phyloP scores from a whole-genome alignment of 2,329 filamentous ascomycete genomes.

The Fusarium virguliforme region DNA sequence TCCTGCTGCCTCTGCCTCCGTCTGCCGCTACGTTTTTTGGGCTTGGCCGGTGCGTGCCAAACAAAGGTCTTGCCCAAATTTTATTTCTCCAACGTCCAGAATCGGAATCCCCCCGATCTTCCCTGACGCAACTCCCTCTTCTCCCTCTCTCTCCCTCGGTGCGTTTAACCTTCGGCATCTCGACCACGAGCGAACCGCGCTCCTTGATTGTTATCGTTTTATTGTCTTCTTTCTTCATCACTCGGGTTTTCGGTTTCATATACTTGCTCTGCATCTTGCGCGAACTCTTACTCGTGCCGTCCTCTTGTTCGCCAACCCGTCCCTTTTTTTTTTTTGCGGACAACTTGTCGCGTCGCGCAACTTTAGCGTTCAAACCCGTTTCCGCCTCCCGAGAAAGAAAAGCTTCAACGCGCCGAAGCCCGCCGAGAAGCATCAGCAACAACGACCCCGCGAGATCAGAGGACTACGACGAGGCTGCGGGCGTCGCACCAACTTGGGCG shows the following conservation, averaged over 20 bases:
- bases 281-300: slow-evolving; percentile 14
- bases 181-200: slow-evolving; percentile 23
- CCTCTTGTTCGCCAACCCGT: slow-evolving; percentile 40
- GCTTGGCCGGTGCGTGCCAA: slow-evolving; percentile 19
- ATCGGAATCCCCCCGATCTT: slow-evolving; percentile 37
- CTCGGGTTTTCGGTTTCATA: slow-evolving; percentile 32
- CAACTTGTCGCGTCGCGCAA: slow-evolving; percentile 49
- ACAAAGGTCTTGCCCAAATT: slow-evolving; percentile 43
- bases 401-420: slow-evolving; percentile 47
- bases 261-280: slow-evolving; percentile 28
- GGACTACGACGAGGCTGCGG: slow-evolving; percentile 45
- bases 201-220: slow-evolving; percentile 28
- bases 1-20: slow-evolving; percentile 19
- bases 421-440: slow-evolving; percentile 24
- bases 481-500: slow-evolving; percentile 56
- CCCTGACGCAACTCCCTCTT: slow-evolving; percentile 49
- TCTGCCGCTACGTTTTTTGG: slow-evolving; percentile 14
- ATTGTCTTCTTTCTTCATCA: slow-evolving; percentile 32
- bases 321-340: slow-evolving; percentile 42
- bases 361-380: background rate
- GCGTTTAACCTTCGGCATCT: slow-evolving; percentile 42
- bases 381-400: slow-evolving; percentile 14
- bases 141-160: slow-evolving; percentile 37
- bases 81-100: slow-evolving; percentile 51
- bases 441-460: slow-evolving; percentile 33